Percentiles rank a stretch among this genome's conserved stretches.
Evolutionary conservation across 257 asterid genomes (phyloP).

Genomic region (Osmanthus fragrans): DNA sequence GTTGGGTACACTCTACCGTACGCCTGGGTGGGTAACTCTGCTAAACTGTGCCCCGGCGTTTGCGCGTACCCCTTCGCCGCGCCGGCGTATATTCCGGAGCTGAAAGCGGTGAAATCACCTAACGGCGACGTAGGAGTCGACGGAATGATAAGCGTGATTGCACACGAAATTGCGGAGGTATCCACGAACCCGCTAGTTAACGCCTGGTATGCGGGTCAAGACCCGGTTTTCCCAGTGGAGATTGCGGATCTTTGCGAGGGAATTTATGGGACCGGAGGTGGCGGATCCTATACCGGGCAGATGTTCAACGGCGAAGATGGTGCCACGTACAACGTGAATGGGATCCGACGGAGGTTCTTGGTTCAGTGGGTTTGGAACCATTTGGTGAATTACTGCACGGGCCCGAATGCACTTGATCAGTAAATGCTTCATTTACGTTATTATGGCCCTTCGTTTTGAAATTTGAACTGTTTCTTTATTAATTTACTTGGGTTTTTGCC

Average conservation of each 20-base stretch:
- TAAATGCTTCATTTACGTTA: conserved; percentile 39
- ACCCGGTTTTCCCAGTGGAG: conserved; percentile 82
- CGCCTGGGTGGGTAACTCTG: conserved; percentile 96
- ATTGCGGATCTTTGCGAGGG: conserved; percentile 94
- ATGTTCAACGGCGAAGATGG: conserved; percentile 72
- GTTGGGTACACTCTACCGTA: conserved; percentile 91
- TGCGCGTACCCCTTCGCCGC: conserved; percentile 88
- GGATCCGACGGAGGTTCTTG: conserved; percentile 77
- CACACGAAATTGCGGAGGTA: conserved; percentile 84
- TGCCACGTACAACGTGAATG: conserved; percentile 83
- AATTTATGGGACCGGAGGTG: conserved; percentile 84
- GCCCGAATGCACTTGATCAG: conserved; percentile 96
- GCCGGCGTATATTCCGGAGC: conserved; percentile 63
- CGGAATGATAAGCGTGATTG: conserved; percentile 89
- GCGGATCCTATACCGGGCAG: conserved; percentile 86
- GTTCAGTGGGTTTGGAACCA: conserved; percentile 95
- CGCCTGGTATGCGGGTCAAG: conserved; percentile 91
- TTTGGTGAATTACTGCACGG: conserved; percentile 71
- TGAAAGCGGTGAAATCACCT: conserved; percentile 61
- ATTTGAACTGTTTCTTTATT: conserved; percentile 1
- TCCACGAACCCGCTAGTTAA: conserved; percentile 73
- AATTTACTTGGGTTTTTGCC: background rate
- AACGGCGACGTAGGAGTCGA: conserved; percentile 84
- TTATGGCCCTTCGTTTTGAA: background rate
- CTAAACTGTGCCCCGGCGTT: conserved; percentile 60